Base-by-base conservation (phyloP, 2,329 filamentous ascomycete genomes). In the Aspergillus ochraceus region DNA sequence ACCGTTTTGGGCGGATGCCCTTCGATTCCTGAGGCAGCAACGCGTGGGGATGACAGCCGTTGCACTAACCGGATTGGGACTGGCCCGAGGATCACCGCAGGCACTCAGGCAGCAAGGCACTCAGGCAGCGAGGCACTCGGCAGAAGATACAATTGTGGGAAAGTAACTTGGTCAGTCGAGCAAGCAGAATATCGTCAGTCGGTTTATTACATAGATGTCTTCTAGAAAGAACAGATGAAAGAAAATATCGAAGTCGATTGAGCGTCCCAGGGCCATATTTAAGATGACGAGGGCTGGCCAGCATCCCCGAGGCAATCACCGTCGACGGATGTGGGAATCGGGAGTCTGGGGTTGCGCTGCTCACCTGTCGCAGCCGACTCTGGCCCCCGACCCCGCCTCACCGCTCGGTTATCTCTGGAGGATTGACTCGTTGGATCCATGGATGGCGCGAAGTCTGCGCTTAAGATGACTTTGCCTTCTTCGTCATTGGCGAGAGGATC, bases 281-380 rank as follows among this genome's bases (percentile, higher is more conserved):
- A 58, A 54, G 39, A 11, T 30, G 22, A 6, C 50, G 9, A 24
- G 4, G 45, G 19, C 19, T 52, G n/a, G 36, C 14, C 36, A n/a
- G 12, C 29, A 56, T 62, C 64, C 66, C 67, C 67, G 67, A 69
- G 67, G 67, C 66, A 64, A 69, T 58, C 24, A 12, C n/a, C 19
- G 17, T n/a, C 14, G 29, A 60, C 67, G 66, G 67, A 64, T 59
- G 52, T 56, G 50, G 54, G 63, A 55, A 56, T 65, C 67, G 67
- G 67, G 66, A 69, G 58, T 66, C 65, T 65, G 62, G 60, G 54
- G 60, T 58, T 54, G 26, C 17, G 24, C 26, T 36, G n/a, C 6
- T 19, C 29, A n/a, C 24, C 49, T 39, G 17, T 49, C 39, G 42
- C 59, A 66, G 65, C 65, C 66, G 66, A 68, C 57, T 50, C 29